A percentile compares a stretch with the other conserved stretches of the same genome.
These are phyloP conservation scores for Rhynchosporium graminicola DNA, from an alignment of 2,329 filamentous ascomycete species.

Conservation along the genomic window DNA sequence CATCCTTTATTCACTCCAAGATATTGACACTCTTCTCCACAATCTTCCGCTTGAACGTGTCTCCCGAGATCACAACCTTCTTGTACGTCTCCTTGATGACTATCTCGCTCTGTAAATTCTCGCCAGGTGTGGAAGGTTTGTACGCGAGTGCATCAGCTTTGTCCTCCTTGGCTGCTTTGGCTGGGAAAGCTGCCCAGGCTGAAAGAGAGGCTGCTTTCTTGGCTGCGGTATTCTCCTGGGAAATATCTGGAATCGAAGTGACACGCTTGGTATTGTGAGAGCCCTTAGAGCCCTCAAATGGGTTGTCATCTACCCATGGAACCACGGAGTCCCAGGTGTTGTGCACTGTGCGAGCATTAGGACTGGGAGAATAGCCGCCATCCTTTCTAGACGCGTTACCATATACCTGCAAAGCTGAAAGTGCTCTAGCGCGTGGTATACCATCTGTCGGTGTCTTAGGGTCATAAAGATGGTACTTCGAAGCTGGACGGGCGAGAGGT, in stretches of 20 bases:
- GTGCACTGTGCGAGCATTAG: no score
- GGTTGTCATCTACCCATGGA: no score
- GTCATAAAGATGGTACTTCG: no score
- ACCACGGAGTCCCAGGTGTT: no score
- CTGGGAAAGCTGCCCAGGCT: conserved; percentile 2
- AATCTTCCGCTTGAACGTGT: neutral
- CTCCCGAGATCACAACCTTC: conserved; percentile 4
- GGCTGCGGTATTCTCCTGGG: neutral
- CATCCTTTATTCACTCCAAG: neutral
- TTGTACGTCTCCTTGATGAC: conserved; percentile 12
- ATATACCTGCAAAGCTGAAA: no score
- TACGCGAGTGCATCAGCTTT: neutral
- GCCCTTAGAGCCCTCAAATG: no score
- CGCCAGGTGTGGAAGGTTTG: neutral
- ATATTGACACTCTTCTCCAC: neutral
- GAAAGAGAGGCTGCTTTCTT: neutral
- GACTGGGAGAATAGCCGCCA: no score
- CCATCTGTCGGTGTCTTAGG: no score
- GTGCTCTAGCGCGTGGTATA: no score
- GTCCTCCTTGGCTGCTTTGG: neutral
- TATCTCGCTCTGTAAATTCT: neutral
- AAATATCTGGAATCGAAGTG: neutral
- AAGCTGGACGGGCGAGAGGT: no score
- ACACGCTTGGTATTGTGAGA: neutral
- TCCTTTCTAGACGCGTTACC: no score